Percentiles rank a stretch among this genome's conserved stretches.
phyloP scores from a whole-genome alignment of 441 rosid genomes.

The Breynia disticha region DNA sequence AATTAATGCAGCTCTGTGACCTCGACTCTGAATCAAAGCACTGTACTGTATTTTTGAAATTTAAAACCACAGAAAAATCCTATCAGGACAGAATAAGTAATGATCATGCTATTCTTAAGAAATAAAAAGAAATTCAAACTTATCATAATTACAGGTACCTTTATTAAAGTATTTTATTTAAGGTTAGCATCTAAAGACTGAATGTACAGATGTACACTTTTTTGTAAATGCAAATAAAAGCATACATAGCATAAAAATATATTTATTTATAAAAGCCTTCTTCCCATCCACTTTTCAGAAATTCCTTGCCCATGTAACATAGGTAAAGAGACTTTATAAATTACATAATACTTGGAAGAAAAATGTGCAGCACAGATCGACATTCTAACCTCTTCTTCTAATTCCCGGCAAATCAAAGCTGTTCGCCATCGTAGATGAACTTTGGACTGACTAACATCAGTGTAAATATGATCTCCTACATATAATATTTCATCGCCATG shows the following conservation, averaged over 20 bases:
- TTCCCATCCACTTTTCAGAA: too few relatives aligned
- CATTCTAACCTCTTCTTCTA: conserved; percentile 76
- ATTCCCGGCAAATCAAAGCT: conserved; percentile 87
- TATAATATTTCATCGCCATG: conserved; percentile 93
- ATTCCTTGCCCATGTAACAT: too few relatives aligned
- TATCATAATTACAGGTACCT: too few relatives aligned
- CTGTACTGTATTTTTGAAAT: conserved; percentile 46
- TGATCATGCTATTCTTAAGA: too few relatives aligned
- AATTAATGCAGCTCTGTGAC: conserved; percentile 54
- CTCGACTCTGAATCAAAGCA: conserved; percentile 67
- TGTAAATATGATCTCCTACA: conserved; percentile 95
- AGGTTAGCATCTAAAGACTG: too few relatives aligned
- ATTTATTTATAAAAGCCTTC: too few relatives aligned
- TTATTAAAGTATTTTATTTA: too few relatives aligned
- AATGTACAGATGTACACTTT: too few relatives aligned
- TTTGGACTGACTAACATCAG: conserved; percentile 94
- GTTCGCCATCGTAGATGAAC: conserved; percentile 95
- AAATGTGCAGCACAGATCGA: neutral
- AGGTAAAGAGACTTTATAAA: neutral
- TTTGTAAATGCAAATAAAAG: too few relatives aligned
- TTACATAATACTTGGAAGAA: neutral
- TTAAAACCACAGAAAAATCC: conserved; percentile 9
- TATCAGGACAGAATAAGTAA: conserved; percentile 1
- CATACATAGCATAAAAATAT: too few relatives aligned
- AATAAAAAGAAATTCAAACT: too few relatives aligned